Percentiles rank a stretch among this genome's conserved stretches.
phyloP scores from a whole-genome alignment of 2,329 filamentous ascomycete species.

The Nothophaeocryptopus gaeumannii region DNA sequence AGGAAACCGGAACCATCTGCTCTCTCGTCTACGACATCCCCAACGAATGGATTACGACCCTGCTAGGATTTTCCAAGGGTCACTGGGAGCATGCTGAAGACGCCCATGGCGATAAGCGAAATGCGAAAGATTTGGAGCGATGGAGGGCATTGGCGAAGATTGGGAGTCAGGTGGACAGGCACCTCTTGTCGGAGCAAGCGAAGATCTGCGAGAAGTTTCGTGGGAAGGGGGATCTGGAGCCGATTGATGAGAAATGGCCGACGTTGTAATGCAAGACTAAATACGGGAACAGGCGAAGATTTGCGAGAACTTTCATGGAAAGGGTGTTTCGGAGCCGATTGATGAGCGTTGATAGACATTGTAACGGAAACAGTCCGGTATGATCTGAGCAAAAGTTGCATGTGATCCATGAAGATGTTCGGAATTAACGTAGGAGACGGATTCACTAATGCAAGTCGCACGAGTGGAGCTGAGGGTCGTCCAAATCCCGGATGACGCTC shows the following conservation, averaged over 20 bases:
- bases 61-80: constrained; percentile 53
- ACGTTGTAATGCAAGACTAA: constrained; percentile 41
- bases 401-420: not conserved
- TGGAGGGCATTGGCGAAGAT: constrained; percentile 52
- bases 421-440: too few species aligned
- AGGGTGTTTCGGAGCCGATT: constrained; percentile 49
- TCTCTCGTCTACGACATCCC: constrained; percentile 57
- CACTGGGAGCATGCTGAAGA: constrained; percentile 54
- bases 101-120: constrained; percentile 58
- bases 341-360: constrained; percentile 37
- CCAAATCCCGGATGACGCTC: too few species aligned
- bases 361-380: not conserved
- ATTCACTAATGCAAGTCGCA: too few species aligned
- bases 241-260: constrained; percentile 43
- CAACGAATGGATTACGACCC: constrained; percentile 48
- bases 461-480: too few species aligned
- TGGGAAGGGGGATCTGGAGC: constrained; percentile 48
- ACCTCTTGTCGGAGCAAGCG: constrained; percentile 55
- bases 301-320: constrained; percentile 50
- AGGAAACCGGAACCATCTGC: constrained; percentile 58
- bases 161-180: constrained; percentile 51
- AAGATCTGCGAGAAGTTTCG: constrained; percentile 51
- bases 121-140: constrained; percentile 49
- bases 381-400: not conserved
- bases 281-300: constrained; percentile 56